These are phyloP conservation scores for Hibiscus tridactylites DNA, from an alignment of 345 rosid genomes.

Conservation along the genomic window DNA sequence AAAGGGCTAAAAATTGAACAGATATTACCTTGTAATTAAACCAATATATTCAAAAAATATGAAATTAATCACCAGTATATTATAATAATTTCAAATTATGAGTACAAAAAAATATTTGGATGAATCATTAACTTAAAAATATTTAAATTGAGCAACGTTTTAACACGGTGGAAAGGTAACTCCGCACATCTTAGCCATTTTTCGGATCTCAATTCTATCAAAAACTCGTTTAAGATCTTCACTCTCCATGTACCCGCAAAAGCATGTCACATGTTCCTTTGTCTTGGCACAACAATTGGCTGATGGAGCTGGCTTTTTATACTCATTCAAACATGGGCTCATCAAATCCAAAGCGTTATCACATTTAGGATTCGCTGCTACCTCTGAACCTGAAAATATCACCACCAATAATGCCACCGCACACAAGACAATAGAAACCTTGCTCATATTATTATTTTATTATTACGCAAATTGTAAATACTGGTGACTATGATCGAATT, in stretches of 20 bases:
- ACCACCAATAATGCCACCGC: neutral
- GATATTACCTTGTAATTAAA: too few relatives aligned
- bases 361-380: conserved; percentile 22
- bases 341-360: conserved; percentile 31
- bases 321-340: neutral
- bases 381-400: conserved; percentile 15
- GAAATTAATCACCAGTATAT: too few relatives aligned
- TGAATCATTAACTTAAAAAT: too few relatives aligned
- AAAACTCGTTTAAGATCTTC: neutral
- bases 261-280: neutral
- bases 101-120: too few relatives aligned
- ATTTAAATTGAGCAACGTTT: neutral
- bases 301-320: neutral
- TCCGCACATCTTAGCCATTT: neutral
- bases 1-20: too few relatives aligned
- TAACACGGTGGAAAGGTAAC: neutral
- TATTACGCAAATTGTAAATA: neutral
- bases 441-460: neutral
- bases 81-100: too few relatives aligned
- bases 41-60: too few relatives aligned
- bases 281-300: neutral
- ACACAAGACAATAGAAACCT: neutral
- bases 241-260: neutral
- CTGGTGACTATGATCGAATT: neutral
- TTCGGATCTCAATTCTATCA: neutral